phyloP scores from a whole-genome alignment of 345 rosid species.

The Anastatica hierochuntica region DNA sequence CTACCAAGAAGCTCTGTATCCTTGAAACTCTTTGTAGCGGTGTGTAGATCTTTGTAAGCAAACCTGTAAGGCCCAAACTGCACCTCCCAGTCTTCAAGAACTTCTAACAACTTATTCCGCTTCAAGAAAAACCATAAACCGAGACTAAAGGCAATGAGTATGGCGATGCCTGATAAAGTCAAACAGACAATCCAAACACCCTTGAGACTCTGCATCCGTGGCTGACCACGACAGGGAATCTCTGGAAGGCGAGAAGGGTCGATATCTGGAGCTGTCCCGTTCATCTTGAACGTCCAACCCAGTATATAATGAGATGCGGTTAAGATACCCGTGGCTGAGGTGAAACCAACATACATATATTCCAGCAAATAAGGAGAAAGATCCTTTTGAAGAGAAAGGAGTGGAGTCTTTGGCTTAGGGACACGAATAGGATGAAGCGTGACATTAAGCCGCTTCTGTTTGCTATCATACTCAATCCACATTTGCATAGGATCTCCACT shows the following conservation, averaged over 20 bases:
- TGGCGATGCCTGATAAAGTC: not conserved
- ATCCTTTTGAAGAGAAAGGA: constrained; percentile 8
- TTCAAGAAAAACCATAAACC: constrained; percentile 6
- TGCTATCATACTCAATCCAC: not conserved
- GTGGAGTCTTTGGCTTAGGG: constrained; percentile 26
- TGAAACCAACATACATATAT: constrained; percentile 22
- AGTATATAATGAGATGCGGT: constrained; percentile 31
- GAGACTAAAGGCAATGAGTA: constrained; percentile 5
- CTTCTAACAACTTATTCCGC: constrained; percentile 27
- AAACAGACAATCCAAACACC: constrained; percentile 22
- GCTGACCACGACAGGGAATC: constrained; percentile 23
- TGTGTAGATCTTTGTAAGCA: constrained; percentile 31
- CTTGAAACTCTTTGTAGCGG: constrained; percentile 37
- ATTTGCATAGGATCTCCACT: not conserved
- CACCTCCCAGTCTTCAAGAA: constrained; percentile 37
- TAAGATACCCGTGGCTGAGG: constrained; percentile 28
- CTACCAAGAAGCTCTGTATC: constrained; percentile 32
- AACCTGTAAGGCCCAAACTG: constrained; percentile 35
- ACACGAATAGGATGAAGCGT: constrained; percentile 29
- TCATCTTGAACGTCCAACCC: constrained; percentile 47
- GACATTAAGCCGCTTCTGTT: constrained; percentile 25
- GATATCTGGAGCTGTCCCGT: constrained; percentile 30
- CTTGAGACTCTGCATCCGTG: not conserved
- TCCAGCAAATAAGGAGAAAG: constrained; percentile 31
- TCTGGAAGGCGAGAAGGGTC: constrained; percentile 36